A percentile compares a stretch with the other conserved stretches of the same genome.
phyloP scores from a whole-genome alignment of 139 green algal species.

The Chlamydomonas asymmetrica region DNA sequence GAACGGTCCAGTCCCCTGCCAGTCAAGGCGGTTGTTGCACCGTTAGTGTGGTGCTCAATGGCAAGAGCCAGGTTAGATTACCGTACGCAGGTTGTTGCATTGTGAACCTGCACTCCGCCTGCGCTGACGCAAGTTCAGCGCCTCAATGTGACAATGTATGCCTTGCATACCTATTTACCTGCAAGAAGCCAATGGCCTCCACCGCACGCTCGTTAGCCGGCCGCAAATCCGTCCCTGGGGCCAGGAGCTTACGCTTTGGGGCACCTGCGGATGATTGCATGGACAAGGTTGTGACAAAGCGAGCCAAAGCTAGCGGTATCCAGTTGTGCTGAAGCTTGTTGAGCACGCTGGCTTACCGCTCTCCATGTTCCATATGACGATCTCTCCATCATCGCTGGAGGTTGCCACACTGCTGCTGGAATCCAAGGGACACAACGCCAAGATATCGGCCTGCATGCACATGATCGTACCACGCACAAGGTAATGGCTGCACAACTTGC shows the following conservation, averaged over 20 bases:
- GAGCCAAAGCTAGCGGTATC: too few relatives aligned
- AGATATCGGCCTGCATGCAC: conserved; percentile 48
- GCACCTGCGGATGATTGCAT: background rate
- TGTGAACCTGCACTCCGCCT: too few relatives aligned
- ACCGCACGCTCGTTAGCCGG: conserved; percentile 45
- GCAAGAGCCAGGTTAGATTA: too few relatives aligned
- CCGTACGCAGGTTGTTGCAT: too few relatives aligned
- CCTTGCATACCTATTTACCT: background rate
- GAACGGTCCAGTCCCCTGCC: background rate
- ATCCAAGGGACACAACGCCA: conserved; percentile 46
- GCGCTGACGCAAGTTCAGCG: too few relatives aligned
- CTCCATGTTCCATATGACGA: conserved; percentile 18
- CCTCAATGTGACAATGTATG: background rate
- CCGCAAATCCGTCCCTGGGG: conserved; percentile 1
- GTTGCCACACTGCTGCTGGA: conserved; percentile 40
- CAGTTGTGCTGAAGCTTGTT: background rate
- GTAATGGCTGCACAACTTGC: too few relatives aligned
- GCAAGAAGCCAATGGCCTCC: conserved; percentile 54
- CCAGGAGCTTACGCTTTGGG: conserved; percentile 25
- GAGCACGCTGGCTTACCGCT: background rate
- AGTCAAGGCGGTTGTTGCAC: background rate
- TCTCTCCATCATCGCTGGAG: conserved; percentile 45
- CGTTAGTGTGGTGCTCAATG: too few relatives aligned
- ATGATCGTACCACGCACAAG: too few relatives aligned
- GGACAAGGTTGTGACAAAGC: too few relatives aligned